Conservation (phyloP, 257 asterid genomes). For the Verbena officinalis region DNA sequence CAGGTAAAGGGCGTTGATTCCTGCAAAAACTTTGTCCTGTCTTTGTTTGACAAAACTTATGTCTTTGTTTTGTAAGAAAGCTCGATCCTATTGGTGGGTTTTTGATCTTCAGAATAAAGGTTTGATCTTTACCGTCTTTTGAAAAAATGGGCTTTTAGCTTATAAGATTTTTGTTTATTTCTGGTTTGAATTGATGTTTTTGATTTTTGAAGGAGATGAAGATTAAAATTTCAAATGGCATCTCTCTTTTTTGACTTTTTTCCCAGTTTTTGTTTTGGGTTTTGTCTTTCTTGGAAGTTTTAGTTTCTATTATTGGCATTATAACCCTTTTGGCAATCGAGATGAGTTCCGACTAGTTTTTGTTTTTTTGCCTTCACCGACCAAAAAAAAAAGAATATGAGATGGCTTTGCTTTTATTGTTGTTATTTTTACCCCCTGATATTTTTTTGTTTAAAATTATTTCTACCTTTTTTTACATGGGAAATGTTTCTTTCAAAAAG, state of each 20-base stretch:
- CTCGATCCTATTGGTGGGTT: conserved; percentile 21
- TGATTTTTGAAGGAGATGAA: conserved; percentile 19
- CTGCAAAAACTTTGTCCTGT: conserved; percentile 31
- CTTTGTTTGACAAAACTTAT: not conserved
- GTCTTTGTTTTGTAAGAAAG: not conserved
- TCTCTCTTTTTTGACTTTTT: conserved; percentile 24
- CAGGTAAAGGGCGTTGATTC: conserved; percentile 46
- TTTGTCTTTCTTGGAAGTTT: conserved; percentile 15
- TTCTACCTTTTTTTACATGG: conserved; percentile 33
- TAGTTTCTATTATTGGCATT: conserved; percentile 21
- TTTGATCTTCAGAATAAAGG: conserved; percentile 33
- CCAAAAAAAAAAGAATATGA: too few species aligned
- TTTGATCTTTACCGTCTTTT: conserved; percentile 14
- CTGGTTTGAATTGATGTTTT: conserved; percentile 28
- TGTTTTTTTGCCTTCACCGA: too few species aligned
- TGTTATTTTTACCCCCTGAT: conserved; percentile 22
- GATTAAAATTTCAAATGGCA: conserved; percentile 33
- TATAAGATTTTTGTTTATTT: conserved; percentile 23
- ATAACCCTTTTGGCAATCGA: conserved; percentile 25
- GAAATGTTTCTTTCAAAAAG: conserved; percentile 24
- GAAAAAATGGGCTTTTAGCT: not conserved
- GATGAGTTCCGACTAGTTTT: too few species aligned
- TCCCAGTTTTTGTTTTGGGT: conserved; percentile 15
- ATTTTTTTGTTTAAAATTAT: conserved; percentile 25
- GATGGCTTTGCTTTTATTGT: conserved; percentile 37